Evolutionary conservation across 2,329 filamentous ascomycete genomes (phyloP).

Genomic region (Phialophora macrospora): DNA sequence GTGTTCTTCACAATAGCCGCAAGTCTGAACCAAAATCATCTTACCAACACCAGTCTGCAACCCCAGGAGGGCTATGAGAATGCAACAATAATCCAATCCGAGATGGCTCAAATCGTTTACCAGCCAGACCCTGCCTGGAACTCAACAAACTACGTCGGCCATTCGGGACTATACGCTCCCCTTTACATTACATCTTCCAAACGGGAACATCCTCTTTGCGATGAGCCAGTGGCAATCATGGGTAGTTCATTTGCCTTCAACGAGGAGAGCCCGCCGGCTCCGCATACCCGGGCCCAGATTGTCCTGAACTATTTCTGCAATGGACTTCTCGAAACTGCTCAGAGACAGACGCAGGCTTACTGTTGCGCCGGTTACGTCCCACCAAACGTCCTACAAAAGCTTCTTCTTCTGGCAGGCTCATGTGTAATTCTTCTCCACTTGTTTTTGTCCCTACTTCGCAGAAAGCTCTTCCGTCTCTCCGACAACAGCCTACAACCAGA

Average conservation of each 20-base stretch:
- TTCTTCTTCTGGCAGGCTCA: constrained; percentile 40
- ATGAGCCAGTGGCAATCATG: constrained; percentile 52
- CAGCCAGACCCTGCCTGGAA: constrained; percentile 10
- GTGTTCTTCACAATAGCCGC: constrained; percentile 63
- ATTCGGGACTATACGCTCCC: neutral
- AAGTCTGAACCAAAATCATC: constrained; percentile 49
- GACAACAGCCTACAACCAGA: neutral
- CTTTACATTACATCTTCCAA: neutral
- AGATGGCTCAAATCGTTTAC: constrained; percentile 5
- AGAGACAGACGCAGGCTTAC: constrained; percentile 55
- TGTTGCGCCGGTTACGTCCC: constrained; percentile 58
- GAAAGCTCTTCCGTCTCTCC: neutral
- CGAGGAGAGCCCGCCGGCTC: constrained; percentile 58
- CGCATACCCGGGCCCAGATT: constrained; percentile 57
- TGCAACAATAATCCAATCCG: constrained; percentile 5
- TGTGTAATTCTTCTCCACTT: constrained; percentile 12
- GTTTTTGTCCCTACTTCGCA: constrained; percentile 4
- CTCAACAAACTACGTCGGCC: neutral
- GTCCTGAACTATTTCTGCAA: constrained; percentile 63
- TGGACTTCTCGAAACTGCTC: constrained; percentile 47
- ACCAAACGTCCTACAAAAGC: constrained; percentile 25
- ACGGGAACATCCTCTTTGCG: constrained; percentile 47
- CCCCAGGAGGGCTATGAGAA: neutral
- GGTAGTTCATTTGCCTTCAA: constrained; percentile 48
- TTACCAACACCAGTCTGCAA: constrained; percentile 1